phyloP scores from a whole-genome alignment of 2,329 filamentous ascomycete species.

The Lasiodiplodia theobromae region DNA sequence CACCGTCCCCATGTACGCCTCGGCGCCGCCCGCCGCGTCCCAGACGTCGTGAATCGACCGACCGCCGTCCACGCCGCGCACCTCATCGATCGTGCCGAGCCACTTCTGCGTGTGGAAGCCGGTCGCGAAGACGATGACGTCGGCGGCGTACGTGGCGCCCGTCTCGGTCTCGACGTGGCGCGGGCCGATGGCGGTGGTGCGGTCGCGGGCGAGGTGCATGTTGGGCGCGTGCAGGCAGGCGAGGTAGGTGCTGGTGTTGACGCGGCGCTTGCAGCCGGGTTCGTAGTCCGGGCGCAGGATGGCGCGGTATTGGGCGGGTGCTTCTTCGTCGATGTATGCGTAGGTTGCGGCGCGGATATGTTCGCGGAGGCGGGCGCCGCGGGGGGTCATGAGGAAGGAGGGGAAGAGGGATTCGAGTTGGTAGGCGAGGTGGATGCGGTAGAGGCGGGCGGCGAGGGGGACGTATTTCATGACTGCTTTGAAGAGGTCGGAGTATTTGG shows the following conservation, averaged over 20 bases:
- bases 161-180: slow-evolving; percentile 50
- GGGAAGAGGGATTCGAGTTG: slow-evolving; percentile 55
- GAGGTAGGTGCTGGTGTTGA: slow-evolving; percentile 57
- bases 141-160: slow-evolving; percentile 50
- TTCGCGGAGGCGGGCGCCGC: slow-evolving; percentile 32
- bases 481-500: slow-evolving; percentile 49
- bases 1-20: neutral
- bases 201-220: slow-evolving; percentile 52
- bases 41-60: neutral
- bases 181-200: neutral
- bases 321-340: slow-evolving; percentile 49
- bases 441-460: slow-evolving; percentile 54
- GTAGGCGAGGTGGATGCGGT: slow-evolving; percentile 52
- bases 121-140: slow-evolving; percentile 58
- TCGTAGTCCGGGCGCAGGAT: slow-evolving; percentile 52
- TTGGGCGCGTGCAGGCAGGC: slow-evolving; percentile 43
- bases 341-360: too few species aligned
- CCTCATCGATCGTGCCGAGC: slow-evolving; percentile 56
- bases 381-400: slow-evolving; percentile 50
- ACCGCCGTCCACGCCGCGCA: slow-evolving; percentile 44
- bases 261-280: slow-evolving; percentile 58
- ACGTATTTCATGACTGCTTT: slow-evolving; percentile 55
- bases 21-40: neutral
- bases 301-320: slow-evolving; percentile 55
- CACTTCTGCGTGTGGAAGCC: slow-evolving; percentile 59